phyloP scores from a whole-genome alignment of 305 asterid genomes.

The Ajuga reptans region DNA sequence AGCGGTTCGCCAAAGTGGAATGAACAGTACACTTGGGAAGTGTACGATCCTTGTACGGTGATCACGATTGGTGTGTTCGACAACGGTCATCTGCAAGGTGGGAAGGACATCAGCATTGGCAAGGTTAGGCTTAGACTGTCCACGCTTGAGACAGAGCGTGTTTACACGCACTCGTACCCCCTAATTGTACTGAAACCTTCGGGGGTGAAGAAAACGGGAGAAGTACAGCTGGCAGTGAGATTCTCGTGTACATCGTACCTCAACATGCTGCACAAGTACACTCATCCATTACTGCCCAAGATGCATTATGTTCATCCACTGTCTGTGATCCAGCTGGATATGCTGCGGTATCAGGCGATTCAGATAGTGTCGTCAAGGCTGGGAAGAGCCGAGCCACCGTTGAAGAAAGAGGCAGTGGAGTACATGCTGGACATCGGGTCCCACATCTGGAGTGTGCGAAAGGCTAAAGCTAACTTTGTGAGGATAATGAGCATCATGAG shows the following conservation, averaged over 20 bases:
- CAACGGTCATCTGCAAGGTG: background rate
- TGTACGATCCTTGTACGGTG: background rate
- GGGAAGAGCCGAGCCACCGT: background rate
- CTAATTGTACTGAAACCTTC: constrained; percentile 47
- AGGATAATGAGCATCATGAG: background rate
- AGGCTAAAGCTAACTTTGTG: background rate
- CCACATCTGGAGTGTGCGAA: background rate
- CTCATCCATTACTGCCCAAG: background rate
- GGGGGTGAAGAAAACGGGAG: constrained; percentile 68
- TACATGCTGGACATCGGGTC: background rate
- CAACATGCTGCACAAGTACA: background rate
- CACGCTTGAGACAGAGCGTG: background rate
- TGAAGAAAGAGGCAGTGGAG: background rate
- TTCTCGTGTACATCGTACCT: constrained; percentile 12
- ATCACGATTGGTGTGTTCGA: background rate
- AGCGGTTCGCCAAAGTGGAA: constrained; percentile 20
- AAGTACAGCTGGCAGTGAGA: constrained; percentile 60
- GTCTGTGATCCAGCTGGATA: background rate
- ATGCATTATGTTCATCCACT: background rate
- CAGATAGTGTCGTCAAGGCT: background rate
- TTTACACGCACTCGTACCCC: constrained; percentile 27
- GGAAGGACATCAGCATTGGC: background rate
- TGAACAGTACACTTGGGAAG: constrained; percentile 35
- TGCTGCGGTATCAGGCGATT: background rate
- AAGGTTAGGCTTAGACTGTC: background rate